These are phyloP conservation scores for Moringa oleifera DNA, from an alignment of 345 rosid species.

Conservation along the genomic window DNA sequence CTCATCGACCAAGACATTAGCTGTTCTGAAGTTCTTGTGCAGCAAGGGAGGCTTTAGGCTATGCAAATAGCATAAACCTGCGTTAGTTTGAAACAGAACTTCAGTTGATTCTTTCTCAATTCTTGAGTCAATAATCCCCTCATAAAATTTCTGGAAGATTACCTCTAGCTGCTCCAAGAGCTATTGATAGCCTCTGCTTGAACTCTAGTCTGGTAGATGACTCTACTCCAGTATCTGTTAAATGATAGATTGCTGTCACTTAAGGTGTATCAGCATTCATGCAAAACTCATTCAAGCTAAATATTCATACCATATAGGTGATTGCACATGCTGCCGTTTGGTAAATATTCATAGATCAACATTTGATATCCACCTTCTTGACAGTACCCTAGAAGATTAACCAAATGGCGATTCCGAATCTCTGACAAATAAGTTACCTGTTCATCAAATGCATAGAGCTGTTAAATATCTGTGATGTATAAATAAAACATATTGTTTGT, in stretches of 20 bases:
- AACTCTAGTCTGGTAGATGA: constrained; percentile 49
- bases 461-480: constrained; percentile 2
- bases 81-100: constrained; percentile 18
- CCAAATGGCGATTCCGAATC: constrained; percentile 56
- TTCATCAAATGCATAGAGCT: constrained; percentile 7
- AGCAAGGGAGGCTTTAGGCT: constrained; percentile 48
- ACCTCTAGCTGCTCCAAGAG: constrained; percentile 75
- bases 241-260: not conserved
- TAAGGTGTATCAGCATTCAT: not conserved
- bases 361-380: constrained; percentile 46
- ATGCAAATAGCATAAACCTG: constrained; percentile 61
- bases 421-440: constrained; percentile 50
- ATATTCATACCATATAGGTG: constrained; percentile 45
- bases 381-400: constrained; percentile 56
- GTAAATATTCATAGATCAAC: constrained; percentile 53
- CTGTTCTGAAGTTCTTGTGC: constrained; percentile 64
- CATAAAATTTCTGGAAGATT: constrained; percentile 12
- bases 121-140: not conserved
- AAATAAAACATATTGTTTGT: not conserved
- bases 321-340: constrained; percentile 58
- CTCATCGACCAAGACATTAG: constrained; percentile 67
- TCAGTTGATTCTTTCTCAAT: not conserved
- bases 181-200: constrained; percentile 56
- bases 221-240: constrained; percentile 34
- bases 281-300: not conserved